phyloP scores from a whole-genome alignment of 495 filamentous ascomycete genomes.

The Aspergillus coremiiformis region DNA sequence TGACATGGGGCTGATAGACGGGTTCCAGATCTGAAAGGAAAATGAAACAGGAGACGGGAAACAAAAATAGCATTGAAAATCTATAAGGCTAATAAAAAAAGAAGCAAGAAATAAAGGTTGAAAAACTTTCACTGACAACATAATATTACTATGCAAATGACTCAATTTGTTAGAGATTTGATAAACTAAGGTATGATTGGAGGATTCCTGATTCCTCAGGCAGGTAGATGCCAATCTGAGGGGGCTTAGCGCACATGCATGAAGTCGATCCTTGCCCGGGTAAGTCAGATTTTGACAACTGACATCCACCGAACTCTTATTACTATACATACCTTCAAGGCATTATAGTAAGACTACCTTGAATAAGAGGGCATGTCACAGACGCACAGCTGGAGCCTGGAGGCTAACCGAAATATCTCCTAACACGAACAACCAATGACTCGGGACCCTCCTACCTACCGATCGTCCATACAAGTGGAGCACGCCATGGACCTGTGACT shows the following conservation, averaged over 20 bases:
- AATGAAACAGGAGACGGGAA: neutral
- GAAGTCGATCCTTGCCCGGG: neutral
- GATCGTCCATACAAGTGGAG: constrained; percentile 13
- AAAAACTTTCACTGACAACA: no score
- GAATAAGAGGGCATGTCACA: no score
- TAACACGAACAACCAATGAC: constrained; percentile 9
- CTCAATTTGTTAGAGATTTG: neutral
- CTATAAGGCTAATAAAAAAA: neutral
- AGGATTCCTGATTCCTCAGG: neutral
- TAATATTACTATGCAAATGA: neutral
- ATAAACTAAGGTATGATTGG: neutral
- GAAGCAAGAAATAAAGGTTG: neutral
- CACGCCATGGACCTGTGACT: constrained; percentile 4
- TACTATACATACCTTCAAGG: no score
- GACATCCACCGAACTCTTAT: neutral
- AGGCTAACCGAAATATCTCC: neutral
- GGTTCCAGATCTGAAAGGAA: neutral
- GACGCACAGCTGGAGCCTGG: no score
- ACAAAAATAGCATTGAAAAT: no score
- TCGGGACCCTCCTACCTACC: constrained; percentile 4
- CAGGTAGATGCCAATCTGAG: neutral
- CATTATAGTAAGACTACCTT: no score
- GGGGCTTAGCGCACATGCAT: neutral
- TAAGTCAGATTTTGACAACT: neutral
- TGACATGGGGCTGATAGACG: neutral